Evolutionary conservation across 169 alveolate species (phyloP).

Genomic region (Fabrea salina): DNA sequence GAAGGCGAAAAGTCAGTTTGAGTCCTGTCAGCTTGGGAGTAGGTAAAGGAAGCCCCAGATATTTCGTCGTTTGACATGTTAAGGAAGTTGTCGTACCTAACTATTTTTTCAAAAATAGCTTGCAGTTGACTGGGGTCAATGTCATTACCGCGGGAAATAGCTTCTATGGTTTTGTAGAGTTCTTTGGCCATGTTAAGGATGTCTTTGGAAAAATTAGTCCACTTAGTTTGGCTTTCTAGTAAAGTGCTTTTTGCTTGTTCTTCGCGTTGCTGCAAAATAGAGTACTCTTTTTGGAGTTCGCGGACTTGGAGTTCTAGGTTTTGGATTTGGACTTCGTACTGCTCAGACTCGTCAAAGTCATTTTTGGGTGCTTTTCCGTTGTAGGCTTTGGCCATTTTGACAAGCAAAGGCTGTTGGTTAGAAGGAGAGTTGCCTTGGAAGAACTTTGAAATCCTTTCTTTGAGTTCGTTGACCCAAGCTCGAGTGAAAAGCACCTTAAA

Average conservation of each 20-base stretch:
- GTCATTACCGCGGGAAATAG: background rate
- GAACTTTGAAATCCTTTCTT: conserved; percentile 23
- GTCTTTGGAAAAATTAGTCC: conserved; percentile 29
- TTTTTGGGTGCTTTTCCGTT: background rate
- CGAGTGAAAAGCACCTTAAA: conserved; percentile 71
- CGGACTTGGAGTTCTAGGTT: too few species aligned
- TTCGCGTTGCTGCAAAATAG: conserved; percentile 1
- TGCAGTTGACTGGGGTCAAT: background rate
- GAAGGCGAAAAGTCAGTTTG: conserved; percentile 19
- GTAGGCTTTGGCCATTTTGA: background rate
- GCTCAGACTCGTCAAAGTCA: background rate
- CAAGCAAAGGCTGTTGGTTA: conserved; percentile 16
- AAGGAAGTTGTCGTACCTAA: conserved; percentile 15
- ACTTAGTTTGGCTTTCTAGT: conserved; percentile 27
- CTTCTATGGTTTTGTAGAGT: background rate
- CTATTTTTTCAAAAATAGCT: conserved; percentile 1
- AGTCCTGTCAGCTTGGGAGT: conserved; percentile 16
- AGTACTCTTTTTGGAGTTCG: background rate
- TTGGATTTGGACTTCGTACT: background rate
- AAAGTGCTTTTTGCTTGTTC: conserved; percentile 17
- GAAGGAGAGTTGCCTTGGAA: background rate
- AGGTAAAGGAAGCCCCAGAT: background rate
- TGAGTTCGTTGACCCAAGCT: conserved; percentile 69
- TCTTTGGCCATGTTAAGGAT: conserved; percentile 22
- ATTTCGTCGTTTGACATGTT: conserved; percentile 1